Evolutionary conservation across 129 eudicot species (phyloP).

Genomic region (Smallanthus sonchifolius): DNA sequence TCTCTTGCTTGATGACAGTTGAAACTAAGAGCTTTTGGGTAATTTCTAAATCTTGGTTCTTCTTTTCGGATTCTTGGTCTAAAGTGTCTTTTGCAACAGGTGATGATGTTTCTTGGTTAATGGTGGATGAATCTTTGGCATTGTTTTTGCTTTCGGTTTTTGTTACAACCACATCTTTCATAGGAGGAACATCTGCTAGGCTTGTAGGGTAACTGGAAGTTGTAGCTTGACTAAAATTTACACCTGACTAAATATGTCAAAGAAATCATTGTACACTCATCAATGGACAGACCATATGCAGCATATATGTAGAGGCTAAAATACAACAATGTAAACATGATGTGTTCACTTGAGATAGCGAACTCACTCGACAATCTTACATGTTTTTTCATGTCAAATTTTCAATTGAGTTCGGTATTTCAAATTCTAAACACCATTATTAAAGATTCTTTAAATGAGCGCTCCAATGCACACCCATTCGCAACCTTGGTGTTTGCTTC

Average conservation of each 20-base stretch:
- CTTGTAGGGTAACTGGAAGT: conserved; percentile 8
- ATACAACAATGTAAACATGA: background rate
- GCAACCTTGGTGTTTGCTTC: no score
- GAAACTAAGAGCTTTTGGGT: background rate
- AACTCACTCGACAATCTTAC: background rate
- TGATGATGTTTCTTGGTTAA: background rate
- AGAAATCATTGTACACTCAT: background rate
- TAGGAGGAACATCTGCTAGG: background rate
- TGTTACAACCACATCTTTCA: background rate
- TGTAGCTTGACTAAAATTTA: conserved; percentile 11
- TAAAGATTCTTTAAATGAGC: no score
- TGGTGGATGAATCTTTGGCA: background rate
- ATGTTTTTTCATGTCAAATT: background rate
- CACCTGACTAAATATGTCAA: conserved; percentile 27
- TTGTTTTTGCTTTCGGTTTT: conserved; percentile 2
- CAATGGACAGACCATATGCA: background rate
- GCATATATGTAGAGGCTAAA: background rate
- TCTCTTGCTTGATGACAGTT: background rate
- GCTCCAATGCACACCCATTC: no score
- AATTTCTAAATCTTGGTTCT: background rate
- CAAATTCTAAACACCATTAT: no score
- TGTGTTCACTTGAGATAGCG: background rate
- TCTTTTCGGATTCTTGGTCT: conserved; percentile 1
- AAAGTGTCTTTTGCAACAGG: background rate
- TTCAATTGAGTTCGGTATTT: background rate